A percentile compares a stretch with the other conserved stretches of the same genome.
Evolutionary conservation across 2,329 filamentous ascomycete genomes (phyloP).

Genomic region (Beauveria sp.): DNA sequence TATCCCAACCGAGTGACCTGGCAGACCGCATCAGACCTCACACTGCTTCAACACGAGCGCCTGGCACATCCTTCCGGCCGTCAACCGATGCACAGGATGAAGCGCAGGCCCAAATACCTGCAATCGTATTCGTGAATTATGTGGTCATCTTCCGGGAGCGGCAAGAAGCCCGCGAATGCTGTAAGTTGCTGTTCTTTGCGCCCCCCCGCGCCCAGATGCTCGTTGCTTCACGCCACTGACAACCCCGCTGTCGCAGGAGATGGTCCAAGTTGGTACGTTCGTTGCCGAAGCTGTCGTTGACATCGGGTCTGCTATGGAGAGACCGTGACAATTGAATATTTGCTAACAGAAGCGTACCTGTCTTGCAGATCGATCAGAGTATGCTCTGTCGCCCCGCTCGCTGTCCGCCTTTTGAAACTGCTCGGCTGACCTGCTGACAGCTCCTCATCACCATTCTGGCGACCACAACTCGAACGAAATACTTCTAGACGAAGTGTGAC

Average conservation of each 20-base stretch:
- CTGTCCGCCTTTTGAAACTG: background rate
- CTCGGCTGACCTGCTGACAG: conserved; percentile 38
- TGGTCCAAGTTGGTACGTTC: conserved; percentile 94
- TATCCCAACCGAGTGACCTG: conserved; percentile 9
- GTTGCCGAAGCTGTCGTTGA: background rate
- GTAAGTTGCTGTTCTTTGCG: conserved; percentile 36
- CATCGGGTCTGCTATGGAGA: background rate
- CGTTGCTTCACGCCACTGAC: conserved; percentile 23
- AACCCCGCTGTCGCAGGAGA: conserved; percentile 63
- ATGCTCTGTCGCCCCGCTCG: conserved; percentile 27
- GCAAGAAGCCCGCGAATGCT: conserved; percentile 66
- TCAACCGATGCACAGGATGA: conserved; percentile 23
- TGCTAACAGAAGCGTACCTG: conserved; percentile 21
- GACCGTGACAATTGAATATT: background rate
- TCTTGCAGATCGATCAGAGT: conserved; percentile 54
- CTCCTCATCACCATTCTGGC: conserved; percentile 85
- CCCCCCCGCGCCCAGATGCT: conserved; percentile 12
- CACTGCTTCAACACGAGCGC: conserved; percentile 8
- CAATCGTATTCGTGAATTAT: conserved; percentile 33
- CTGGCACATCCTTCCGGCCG: conserved; percentile 12
- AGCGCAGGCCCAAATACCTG: conserved; percentile 17
- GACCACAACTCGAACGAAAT: conserved; percentile 47
- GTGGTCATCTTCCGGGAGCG: conserved; percentile 58
- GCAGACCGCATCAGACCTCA: conserved; percentile 11
- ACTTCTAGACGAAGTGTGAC: conserved; percentile 42